Base-by-base conservation (phyloP, 2,329 filamentous ascomycete genomes). In the Pseudogymnoascus sp. region DNA sequence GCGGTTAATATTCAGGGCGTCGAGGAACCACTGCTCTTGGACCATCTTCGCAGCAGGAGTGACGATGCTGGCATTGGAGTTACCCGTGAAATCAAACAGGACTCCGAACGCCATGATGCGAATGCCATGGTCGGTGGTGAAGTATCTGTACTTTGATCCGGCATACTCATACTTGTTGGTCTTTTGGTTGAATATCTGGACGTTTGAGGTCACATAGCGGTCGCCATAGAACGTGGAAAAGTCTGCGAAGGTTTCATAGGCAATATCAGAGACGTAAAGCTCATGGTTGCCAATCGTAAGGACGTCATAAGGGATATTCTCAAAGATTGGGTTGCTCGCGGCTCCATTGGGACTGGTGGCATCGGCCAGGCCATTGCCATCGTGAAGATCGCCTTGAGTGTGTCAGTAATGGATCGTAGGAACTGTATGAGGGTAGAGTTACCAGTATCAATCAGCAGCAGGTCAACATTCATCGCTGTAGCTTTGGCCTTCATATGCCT, bases 281-380 rank as follows among this genome's bases (percentile, higher is more conserved):
- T 99, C 95, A 78, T 99, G 95, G 72, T 99, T 99, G 61, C 95
- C 95, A 0, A 88, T 89, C 70, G 87, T 93, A 60, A 98, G 82
- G 25, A 96, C 78, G 73, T 98, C 93, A 69, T 97, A 86, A 48
- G 86, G 77, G 73, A 96, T 92, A 72, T 96, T 81, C 66, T 86
- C 87, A 73, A 95, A 86, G 63, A 98, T 95, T 68, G 93, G 90
- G 73, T 92, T 93, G 1, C 91, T 92, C 75, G 92, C 97, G 72
- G 88, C 83, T 21, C 95, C 95, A 73, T 96, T 96, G 7, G 95
- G 95, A 28, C 83, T 80, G 0, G 92, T 96, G 4, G 88, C 89
- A 74, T 98, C 95, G 76, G 96, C 98, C 3, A 99, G 83, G 1
- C 93, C 95, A 73, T 96, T 98, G 37, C 93, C 92, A 76, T 98